Evolutionary conservation across 306 rosid species (phyloP).

Genomic region (Astragalus membranaceus): DNA sequence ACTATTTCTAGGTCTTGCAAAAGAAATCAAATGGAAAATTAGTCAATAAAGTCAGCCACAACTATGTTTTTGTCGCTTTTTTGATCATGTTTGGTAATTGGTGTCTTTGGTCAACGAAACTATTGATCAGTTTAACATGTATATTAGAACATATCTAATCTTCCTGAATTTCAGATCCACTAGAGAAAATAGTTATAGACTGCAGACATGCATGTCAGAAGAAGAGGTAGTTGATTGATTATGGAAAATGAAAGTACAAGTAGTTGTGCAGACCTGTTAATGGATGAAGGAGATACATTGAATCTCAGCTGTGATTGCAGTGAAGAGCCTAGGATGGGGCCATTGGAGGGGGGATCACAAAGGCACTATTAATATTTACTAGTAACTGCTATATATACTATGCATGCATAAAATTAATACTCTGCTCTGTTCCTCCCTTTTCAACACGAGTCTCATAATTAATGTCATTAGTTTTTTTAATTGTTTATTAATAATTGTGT

Average conservation of each 20-base stretch:
- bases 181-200: not conserved
- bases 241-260: not conserved
- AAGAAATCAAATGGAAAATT: not conserved
- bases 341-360: not conserved
- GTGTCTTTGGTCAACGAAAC: too few relatives aligned
- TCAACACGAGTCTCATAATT: not conserved
- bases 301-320: not conserved
- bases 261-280: not conserved
- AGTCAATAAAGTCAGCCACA: not conserved
- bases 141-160: not conserved
- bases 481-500: too few relatives aligned
- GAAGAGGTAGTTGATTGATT: not conserved
- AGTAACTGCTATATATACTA: not conserved
- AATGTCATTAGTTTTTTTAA: too few relatives aligned
- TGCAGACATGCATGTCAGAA: not conserved
- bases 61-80: too few relatives aligned
- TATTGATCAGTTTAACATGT: too few relatives aligned
- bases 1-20: not conserved
- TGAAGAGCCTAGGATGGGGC: not conserved
- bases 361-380: not conserved
- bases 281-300: not conserved
- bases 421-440: not conserved
- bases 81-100: not conserved
- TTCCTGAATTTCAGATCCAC: not conserved
- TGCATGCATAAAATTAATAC: not conserved